These are phyloP conservation scores for Excoecaria cochinchinensis DNA, from an alignment of 345 rosid genomes.

Conservation along the genomic window DNA sequence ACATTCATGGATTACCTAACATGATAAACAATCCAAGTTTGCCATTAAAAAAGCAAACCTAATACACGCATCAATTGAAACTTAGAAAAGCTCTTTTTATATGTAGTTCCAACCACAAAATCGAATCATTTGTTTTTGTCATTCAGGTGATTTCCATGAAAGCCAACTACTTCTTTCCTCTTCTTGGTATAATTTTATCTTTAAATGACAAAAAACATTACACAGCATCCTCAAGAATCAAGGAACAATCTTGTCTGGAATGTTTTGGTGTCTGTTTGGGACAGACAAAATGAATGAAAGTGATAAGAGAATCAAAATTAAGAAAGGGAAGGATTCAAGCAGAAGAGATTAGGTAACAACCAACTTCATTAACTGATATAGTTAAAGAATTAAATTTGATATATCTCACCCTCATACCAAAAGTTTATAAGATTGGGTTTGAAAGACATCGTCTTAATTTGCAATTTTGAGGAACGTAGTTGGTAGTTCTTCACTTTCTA, in stretches of 20 bases:
- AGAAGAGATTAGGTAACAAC: not conserved
- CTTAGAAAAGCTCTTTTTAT: too few relatives aligned
- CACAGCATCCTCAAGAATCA: not conserved
- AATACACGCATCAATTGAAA: constrained; percentile 10
- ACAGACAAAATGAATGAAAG: not conserved
- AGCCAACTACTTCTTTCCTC: constrained; percentile 4
- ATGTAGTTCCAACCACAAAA: not conserved
- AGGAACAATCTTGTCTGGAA: not conserved
- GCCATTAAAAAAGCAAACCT: constrained; percentile 1
- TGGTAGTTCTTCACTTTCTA: too few relatives aligned
- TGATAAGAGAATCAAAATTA: not conserved
- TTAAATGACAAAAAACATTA: not conserved
- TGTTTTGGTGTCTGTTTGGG: not conserved
- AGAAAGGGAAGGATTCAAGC: not conserved
- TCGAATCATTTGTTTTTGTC: not conserved
- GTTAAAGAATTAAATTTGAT: too few relatives aligned
- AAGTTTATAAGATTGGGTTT: too few relatives aligned
- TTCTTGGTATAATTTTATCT: not conserved
- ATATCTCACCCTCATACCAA: too few relatives aligned
- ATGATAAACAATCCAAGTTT: not conserved
- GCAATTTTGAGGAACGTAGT: too few relatives aligned
- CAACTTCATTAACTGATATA: too few relatives aligned
- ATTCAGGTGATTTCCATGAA: constrained; percentile 20
- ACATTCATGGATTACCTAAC: constrained; percentile 1
- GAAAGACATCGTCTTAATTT: too few relatives aligned